A percentile compares a stretch with the other conserved stretches of the same genome.
Conservation (phyloP, 805 yeast genomes). For the Lachancea lanzarotensis region DNA sequence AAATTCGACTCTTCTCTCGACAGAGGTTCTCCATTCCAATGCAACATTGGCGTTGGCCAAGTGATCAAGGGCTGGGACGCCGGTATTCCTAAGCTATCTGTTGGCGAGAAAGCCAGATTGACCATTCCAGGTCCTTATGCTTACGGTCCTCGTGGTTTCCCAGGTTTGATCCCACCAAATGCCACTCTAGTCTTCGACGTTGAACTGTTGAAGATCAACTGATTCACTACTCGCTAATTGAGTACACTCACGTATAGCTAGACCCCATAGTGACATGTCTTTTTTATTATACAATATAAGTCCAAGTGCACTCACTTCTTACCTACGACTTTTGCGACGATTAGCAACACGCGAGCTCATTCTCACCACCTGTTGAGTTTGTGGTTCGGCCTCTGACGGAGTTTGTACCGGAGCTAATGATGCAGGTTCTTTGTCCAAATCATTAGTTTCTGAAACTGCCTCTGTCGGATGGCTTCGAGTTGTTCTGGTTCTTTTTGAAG, state of each 20-base stretch:
- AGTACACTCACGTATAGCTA: not conserved
- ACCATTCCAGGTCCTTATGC: slow-evolving; percentile 92
- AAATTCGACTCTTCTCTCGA: slow-evolving; percentile 93
- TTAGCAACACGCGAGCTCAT: slow-evolving; percentile 25
- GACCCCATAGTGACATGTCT: not conserved
- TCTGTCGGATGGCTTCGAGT: slow-evolving; percentile 3
- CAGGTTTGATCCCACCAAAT: slow-evolving; percentile 94
- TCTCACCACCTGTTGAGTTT: slow-evolving; percentile 5
- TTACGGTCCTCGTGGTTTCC: slow-evolving; percentile 92
- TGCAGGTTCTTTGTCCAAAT: not conserved
- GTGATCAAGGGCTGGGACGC: slow-evolving; percentile 97
- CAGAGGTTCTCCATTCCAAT: slow-evolving; percentile 93
- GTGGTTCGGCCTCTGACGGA: not conserved
- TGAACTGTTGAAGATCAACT: slow-evolving; percentile 50
- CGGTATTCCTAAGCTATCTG: slow-evolving; percentile 84
- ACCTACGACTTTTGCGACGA: slow-evolving; percentile 26
- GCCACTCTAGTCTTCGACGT: slow-evolving; percentile 87
- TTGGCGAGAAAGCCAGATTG: slow-evolving; percentile 88
- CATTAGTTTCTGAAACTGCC: not conserved
- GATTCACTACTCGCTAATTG: slow-evolving; percentile 6
- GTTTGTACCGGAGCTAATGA: not conserved
- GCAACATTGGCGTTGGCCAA: slow-evolving; percentile 91
- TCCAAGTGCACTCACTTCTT: not conserved
- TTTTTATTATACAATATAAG: not conserved
- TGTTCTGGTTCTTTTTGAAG: slow-evolving; percentile 3